Base-by-base conservation (phyloP, 768 basidiomycete genomes). In the Fistulinella prunicolor region DNA sequence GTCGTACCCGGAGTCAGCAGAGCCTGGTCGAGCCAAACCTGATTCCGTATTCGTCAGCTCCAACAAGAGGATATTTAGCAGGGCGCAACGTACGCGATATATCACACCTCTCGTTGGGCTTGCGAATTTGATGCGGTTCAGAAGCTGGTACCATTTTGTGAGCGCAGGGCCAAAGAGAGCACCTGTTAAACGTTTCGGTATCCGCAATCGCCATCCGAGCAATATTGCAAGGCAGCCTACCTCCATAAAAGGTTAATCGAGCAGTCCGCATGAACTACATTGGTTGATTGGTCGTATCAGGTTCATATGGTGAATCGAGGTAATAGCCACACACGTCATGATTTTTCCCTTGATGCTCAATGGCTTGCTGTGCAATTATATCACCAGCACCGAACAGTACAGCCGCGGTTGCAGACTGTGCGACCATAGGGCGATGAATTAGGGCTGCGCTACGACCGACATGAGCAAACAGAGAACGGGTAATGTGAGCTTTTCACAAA, bases 21-120 rank as follows among this genome's bases (percentile, higher is more conserved):
- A 6, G 80, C 78, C 68, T 95, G 93, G 64, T 94, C 93, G 22
- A 94, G 73, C 67, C 78, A 88, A 6, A 90, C 87, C 87, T 86
- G 61, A 41, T 36, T 29, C 43, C 42, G 22, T 28, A 43, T 21
- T 10, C 9, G 8, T 59, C 7, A 51, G 38, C 9, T 21, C 9
- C 35, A 21, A 7, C 4, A 19, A 6, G 24, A 28, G 8, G 14
- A 42, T 6, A 12, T 9, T 2, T 21, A 42, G 29, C 6, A 29
- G 10, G 37, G 58, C 82, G 38, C n/a, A n/a, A 12, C 35, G 17
- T 41, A 88, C 88, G 29, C 85, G 73, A 57, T 83, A 85, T 9
- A 82, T 61, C 34, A 86, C 64, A 0, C 75, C 83, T 53, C 69
- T 77, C 0, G 74, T 79, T 1, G 83, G 82, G 47, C 68, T 79